Percentiles rank a stretch among this genome's conserved stretches.
phyloP scores from a whole-genome alignment of 305 asterid genomes.

The Fraxinus floribunda region DNA sequence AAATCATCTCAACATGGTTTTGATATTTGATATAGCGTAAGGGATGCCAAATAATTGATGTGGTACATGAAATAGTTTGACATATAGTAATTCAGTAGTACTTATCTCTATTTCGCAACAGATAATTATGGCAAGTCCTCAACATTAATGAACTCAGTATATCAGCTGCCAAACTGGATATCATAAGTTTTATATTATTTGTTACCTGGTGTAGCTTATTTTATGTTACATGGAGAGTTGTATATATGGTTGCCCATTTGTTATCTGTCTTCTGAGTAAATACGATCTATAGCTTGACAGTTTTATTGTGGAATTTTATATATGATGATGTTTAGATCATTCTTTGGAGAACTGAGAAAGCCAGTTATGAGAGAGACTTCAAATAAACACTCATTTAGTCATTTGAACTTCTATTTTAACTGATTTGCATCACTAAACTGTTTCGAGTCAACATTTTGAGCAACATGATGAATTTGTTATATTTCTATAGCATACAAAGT shows the following conservation, averaged over 20 bases:
- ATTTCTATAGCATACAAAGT: neutral
- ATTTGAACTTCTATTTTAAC: neutral
- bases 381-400: neutral
- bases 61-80: neutral
- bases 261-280: neutral
- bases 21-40: neutral
- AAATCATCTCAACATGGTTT: neutral
- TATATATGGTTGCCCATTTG: neutral
- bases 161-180: neutral
- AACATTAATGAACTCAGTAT: neutral
- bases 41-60: neutral
- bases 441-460: neutral
- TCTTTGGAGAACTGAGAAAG: neutral
- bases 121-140: neutral
- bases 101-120: neutral
- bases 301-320: neutral
- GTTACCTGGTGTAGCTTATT: neutral
- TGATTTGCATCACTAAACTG: neutral
- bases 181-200: neutral
- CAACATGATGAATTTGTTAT: neutral
- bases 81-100: neutral
- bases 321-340: neutral
- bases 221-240: neutral
- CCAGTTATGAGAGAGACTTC: neutral
- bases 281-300: neutral